phyloP scores from a whole-genome alignment of 768 basidiomycete genomes.

The Kwoniella heveanensis region DNA sequence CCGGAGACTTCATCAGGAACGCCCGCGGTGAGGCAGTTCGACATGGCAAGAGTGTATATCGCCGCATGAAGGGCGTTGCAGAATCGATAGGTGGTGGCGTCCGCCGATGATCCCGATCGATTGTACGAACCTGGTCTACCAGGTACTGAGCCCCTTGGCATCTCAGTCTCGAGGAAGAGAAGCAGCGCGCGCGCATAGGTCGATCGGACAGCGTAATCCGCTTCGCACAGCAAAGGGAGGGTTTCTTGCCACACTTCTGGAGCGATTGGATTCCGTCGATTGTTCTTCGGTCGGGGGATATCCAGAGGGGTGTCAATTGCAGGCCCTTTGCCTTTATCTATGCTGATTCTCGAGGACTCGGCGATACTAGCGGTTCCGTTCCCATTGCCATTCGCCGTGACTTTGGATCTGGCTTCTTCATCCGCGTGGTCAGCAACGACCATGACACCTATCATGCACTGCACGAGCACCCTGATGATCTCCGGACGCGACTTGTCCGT shows the following conservation, averaged over 20 bases:
- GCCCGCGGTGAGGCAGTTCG: slow-evolving; percentile 65
- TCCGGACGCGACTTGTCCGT: slow-evolving; percentile 39
- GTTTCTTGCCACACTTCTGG: slow-evolving; percentile 92
- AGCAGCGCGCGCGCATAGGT: slow-evolving; percentile 75
- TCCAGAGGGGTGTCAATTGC: slow-evolving; percentile 27
- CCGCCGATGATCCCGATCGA: slow-evolving; percentile 47
- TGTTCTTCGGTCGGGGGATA: slow-evolving; percentile 13
- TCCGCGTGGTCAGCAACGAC: slow-evolving; percentile 35
- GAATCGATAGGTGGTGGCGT: slow-evolving; percentile 67
- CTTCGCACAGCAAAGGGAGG: slow-evolving; percentile 77
- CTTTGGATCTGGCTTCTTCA: slow-evolving; percentile 22
- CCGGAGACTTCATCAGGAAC: slow-evolving; percentile 51
- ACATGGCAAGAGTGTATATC: slow-evolving; percentile 74
- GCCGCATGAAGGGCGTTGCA: slow-evolving; percentile 80
- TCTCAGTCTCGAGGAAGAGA: slow-evolving; percentile 75
- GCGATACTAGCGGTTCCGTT: background rate
- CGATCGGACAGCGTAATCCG: slow-evolving; percentile 72
- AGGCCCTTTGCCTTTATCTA: slow-evolving; percentile 40
- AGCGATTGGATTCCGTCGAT: slow-evolving; percentile 60
- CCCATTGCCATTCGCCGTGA: background rate
- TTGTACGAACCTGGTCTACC: slow-evolving; percentile 60
- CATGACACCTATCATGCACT: slow-evolving; percentile 46
- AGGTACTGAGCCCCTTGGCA: slow-evolving; percentile 63
- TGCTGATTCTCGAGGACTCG: background rate
- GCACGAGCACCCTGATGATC: slow-evolving; percentile 41